phyloP scores from a whole-genome alignment of 169 alveolate species.

The Theileria parva region DNA sequence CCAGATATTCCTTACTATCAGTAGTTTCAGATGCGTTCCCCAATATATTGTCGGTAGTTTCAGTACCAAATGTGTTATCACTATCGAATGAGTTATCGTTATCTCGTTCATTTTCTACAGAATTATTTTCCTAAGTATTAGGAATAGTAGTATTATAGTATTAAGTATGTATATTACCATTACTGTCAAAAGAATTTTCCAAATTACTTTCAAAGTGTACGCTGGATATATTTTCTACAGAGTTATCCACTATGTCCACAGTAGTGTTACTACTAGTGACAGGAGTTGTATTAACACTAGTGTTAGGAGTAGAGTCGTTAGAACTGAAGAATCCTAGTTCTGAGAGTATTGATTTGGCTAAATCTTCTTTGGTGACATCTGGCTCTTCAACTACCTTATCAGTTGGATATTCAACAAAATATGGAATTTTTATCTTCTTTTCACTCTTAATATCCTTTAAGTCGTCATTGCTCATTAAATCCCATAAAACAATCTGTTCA shows the following conservation, averaged over 20 bases:
- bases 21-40: background rate
- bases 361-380: slow-evolving; percentile 28
- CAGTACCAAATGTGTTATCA: slow-evolving; percentile 7
- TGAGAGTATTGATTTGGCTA: slow-evolving; percentile 33
- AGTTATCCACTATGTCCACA: slow-evolving; percentile 9
- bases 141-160: too few relatives aligned
- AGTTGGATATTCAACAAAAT: slow-evolving; percentile 55
- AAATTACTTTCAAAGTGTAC: background rate
- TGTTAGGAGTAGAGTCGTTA: background rate
- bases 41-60: slow-evolving; percentile 30
- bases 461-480: background rate
- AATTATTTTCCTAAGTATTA: too few relatives aligned
- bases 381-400: slow-evolving; percentile 25
- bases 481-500: background rate
- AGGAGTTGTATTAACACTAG: background rate
- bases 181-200: background rate
- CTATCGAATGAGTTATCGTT: too few relatives aligned
- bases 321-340: slow-evolving; percentile 23
- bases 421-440: slow-evolving; percentile 51
- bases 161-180: background rate
- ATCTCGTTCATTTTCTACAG: too few relatives aligned
- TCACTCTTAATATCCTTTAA: background rate
- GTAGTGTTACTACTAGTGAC: slow-evolving; percentile 18
- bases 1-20: background rate
- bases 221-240: too few relatives aligned